phyloP scores from a whole-genome alignment of 495 filamentous ascomycete genomes.

The Lichenothelia convexa region DNA sequence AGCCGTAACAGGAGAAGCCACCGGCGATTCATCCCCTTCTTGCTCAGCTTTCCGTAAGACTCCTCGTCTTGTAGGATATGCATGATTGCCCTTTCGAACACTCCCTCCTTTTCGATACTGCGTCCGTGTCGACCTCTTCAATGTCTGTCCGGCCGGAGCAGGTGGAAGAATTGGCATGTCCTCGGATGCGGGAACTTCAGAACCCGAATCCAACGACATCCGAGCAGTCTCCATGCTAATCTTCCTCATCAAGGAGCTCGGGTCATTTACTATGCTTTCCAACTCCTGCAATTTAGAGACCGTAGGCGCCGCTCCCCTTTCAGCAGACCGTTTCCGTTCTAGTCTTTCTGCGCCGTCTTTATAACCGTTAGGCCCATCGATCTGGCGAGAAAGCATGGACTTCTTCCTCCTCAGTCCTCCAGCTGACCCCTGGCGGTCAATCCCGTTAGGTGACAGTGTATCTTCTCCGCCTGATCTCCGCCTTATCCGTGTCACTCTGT shows the following conservation, averaged over 20 bases:
- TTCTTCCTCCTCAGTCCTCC: constrained; percentile 66
- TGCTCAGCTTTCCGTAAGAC: constrained; percentile 37
- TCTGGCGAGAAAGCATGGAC: constrained; percentile 86
- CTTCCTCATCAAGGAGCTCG: constrained; percentile 46
- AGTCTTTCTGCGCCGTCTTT: constrained; percentile 76
- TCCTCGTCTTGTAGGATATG: constrained; percentile 58
- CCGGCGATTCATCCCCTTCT: constrained; percentile 35
- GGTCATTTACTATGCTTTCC: constrained; percentile 66
- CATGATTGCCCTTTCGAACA: constrained; percentile 56
- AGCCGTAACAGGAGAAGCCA: constrained; percentile 23
- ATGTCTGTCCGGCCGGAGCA: constrained; percentile 50
- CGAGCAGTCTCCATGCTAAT: constrained; percentile 36
- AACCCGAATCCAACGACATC: constrained; percentile 15
- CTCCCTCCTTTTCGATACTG: constrained; percentile 81
- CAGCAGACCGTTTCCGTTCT: constrained; percentile 52
- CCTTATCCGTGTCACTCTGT: constrained; percentile 74
- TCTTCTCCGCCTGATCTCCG: constrained; percentile 53
- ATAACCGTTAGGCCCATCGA: constrained; percentile 58
- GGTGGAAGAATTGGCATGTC: constrained; percentile 78
- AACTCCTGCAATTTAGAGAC: constrained; percentile 50
- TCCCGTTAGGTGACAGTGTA: constrained; percentile 45
- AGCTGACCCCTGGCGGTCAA: constrained; percentile 40
- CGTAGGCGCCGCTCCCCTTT: constrained; percentile 27
- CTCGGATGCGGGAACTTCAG: constrained; percentile 35
- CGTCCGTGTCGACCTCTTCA: constrained; percentile 79